These are phyloP conservation scores for Agroathelia rolfsii DNA, from an alignment of 1,284 basidiomycete species.

Conservation along the genomic window DNA sequence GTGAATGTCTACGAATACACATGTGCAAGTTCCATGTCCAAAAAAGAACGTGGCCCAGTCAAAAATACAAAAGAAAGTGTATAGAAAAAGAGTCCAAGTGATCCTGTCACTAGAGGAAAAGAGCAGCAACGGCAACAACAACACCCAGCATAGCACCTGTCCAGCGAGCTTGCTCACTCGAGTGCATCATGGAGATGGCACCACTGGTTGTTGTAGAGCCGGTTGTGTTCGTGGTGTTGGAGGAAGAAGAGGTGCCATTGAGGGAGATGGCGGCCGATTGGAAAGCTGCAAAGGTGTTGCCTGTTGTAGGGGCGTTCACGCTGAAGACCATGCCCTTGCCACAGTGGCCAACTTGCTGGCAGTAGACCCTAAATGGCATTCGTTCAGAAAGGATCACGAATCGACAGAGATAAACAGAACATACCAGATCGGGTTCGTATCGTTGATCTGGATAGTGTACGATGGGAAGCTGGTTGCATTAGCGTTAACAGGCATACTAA, in stretches of 20 bases:
- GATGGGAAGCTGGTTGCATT: constrained; percentile 40
- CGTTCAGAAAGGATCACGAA: constrained; percentile 19
- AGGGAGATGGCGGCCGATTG: constrained; percentile 23
- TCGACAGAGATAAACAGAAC: constrained; percentile 15
- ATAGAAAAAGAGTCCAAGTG: no score
- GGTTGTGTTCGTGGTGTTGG: no score
- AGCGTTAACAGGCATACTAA: constrained; percentile 39
- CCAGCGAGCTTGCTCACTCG: no score
- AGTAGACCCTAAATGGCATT: constrained; percentile 42
- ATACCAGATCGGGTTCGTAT: constrained; percentile 32
- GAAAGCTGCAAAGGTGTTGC: constrained; percentile 38
- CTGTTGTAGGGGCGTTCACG: constrained; percentile 42
- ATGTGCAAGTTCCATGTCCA: no score
- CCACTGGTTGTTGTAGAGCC: no score
- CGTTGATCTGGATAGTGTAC: constrained; percentile 45
- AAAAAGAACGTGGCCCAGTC: no score
- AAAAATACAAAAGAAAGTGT: no score
- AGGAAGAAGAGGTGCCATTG: constrained; percentile 20
- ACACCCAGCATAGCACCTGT: no score
- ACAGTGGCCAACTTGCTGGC: constrained; percentile 34
- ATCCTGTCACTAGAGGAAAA: no score
- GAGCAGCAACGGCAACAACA: no score
- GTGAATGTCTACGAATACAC: no score
- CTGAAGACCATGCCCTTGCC: constrained; percentile 37
- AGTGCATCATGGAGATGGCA: no score